A percentile compares a stretch with the other conserved stretches of the same genome.
Evolutionary conservation across 176 grass and related monocot genomes (phyloP).

Genomic region (Cenchrus americanus): DNA sequence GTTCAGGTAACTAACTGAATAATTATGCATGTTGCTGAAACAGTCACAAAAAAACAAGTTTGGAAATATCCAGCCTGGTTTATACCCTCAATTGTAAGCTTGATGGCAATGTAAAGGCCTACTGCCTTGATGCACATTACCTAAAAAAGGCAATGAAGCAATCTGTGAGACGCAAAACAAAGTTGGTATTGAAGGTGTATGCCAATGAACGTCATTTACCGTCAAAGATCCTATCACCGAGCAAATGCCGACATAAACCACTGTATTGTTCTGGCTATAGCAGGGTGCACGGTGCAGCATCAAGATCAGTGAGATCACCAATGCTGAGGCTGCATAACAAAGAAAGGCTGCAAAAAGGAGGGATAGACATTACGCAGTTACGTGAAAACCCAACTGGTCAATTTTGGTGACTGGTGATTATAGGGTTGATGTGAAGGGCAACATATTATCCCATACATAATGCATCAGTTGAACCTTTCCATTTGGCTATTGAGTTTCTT

Average conservation of each 20-base stretch:
- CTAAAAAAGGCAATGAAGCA: too few relatives aligned
- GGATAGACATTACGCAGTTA: not conserved
- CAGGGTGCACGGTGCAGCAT: constrained; percentile 86
- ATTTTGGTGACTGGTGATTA: not conserved
- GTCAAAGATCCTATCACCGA: constrained; percentile 94
- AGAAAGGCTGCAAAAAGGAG: constrained; percentile 66
- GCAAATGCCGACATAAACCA: constrained; percentile 91
- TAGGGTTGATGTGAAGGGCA: not conserved
- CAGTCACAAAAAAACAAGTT: too few relatives aligned
- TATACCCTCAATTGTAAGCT: too few relatives aligned
- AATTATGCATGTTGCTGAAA: too few relatives aligned
- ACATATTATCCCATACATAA: not conserved
- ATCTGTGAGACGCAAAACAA: too few relatives aligned
- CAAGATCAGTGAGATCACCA: constrained; percentile 70
- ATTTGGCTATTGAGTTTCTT: not conserved
- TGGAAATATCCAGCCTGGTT: too few relatives aligned
- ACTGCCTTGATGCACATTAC: too few relatives aligned
- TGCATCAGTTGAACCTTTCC: not conserved
- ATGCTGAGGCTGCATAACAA: constrained; percentile 66
- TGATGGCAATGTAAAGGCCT: too few relatives aligned
- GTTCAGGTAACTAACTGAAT: too few relatives aligned
- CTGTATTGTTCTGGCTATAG: constrained; percentile 84
- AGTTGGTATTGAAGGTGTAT: too few relatives aligned
- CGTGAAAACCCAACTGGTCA: not conserved
- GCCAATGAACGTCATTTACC: constrained; percentile 54